These are phyloP conservation scores for Anthostomella pinea DNA, from an alignment of 2,329 filamentous ascomycete genomes.

Conservation along the genomic window DNA sequence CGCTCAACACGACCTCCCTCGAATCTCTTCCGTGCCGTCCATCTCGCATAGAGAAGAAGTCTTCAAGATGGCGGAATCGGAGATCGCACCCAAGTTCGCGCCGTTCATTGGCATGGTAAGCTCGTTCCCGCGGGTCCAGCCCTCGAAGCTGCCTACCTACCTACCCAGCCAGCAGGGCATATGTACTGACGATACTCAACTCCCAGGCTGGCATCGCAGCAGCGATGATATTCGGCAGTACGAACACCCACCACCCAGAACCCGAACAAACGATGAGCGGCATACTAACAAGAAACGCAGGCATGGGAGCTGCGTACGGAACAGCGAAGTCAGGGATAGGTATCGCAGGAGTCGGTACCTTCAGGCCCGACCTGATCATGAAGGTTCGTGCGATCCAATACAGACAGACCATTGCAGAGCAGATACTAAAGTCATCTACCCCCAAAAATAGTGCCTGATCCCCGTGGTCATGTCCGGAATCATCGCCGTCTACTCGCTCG, in stretches of 20 bases:
- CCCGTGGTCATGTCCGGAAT: conserved; percentile 99
- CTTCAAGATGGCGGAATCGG: conserved; percentile 52
- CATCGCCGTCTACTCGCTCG: conserved; percentile 95
- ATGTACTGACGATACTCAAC: conserved; percentile 17
- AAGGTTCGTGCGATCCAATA: conserved; percentile 72
- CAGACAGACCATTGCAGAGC: background rate
- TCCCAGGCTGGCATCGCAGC: conserved; percentile 70
- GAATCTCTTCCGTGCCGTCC: background rate
- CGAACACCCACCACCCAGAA: conserved; percentile 29
- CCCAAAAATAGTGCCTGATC: conserved; percentile 64
- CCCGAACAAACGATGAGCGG: conserved; percentile 20
- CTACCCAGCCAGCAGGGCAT: conserved; percentile 10
- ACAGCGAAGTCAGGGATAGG: conserved; percentile 87
- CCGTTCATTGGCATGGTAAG: conserved; percentile 86
- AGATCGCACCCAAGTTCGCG: conserved; percentile 74
- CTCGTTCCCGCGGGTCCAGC: conserved; percentile 16
- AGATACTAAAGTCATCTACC: conserved; percentile 3
- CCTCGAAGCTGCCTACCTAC: conserved; percentile 1
- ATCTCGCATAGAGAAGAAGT: no score
- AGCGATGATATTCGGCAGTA: conserved; percentile 84
- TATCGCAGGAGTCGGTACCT: conserved; percentile 81
- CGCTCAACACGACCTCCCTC: conserved; percentile 1
- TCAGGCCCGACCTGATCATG: conserved; percentile 85
- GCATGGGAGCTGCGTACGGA: conserved; percentile 76
- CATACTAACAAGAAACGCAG: conserved; percentile 37